Evolutionary conservation across 2,329 filamentous ascomycete species (phyloP).

Genomic region (Orbilia oligospora): DNA sequence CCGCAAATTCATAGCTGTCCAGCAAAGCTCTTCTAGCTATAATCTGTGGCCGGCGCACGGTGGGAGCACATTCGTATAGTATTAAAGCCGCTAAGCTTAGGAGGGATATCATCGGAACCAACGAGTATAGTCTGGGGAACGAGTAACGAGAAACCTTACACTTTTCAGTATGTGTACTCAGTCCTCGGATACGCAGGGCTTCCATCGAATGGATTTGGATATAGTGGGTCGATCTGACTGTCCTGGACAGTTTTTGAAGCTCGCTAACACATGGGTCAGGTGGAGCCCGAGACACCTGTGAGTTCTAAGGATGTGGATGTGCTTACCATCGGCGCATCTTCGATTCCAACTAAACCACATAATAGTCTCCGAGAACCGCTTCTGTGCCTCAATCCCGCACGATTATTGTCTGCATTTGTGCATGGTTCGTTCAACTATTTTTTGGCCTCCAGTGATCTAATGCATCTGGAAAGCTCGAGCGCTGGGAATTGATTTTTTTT

Average conservation of each 20-base stretch:
- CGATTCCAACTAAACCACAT: background rate
- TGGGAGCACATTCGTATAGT: background rate
- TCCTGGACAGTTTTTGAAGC: background rate
- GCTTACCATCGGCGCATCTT: slow-evolving; percentile 10
- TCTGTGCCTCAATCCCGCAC: slow-evolving; percentile 2
- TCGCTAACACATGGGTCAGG: slow-evolving; percentile 11
- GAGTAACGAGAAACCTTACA: background rate
- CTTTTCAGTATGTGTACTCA: no score
- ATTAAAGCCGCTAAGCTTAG: slow-evolving; percentile 4
- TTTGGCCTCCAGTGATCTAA: background rate
- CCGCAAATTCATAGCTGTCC: no score
- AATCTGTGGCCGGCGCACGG: no score
- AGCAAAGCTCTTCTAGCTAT: no score
- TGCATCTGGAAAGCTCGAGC: slow-evolving; percentile 9
- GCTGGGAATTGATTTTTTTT: background rate
- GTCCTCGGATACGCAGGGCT: background rate
- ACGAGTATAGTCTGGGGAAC: no score
- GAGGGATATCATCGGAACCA: background rate
- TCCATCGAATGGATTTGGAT: background rate
- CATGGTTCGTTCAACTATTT: background rate
- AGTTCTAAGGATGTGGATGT: background rate
- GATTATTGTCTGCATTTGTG: slow-evolving; percentile 12
- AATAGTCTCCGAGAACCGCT: background rate
- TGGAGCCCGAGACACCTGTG: background rate
- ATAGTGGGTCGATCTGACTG: background rate